Base-by-base conservation (phyloP, 2,329 filamentous ascomycete genomes). In the Dothideomycetes sp. region DNA sequence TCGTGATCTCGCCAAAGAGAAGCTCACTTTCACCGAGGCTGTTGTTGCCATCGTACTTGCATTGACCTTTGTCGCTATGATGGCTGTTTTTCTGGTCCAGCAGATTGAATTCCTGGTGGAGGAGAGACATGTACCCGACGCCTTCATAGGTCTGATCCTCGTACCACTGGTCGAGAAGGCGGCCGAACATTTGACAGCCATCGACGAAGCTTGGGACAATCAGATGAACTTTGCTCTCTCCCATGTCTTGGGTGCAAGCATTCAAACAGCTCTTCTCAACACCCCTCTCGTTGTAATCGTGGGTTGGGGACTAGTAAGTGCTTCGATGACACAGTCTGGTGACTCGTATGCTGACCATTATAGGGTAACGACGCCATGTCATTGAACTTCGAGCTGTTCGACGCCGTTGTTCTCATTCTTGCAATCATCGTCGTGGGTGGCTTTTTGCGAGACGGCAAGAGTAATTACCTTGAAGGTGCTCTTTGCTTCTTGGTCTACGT, bases 261-360 rank as follows among this genome's bases (percentile, higher is more conserved):
- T 94, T 44, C 88, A 94, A 63, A 95, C 88, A 0, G 85, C 87
- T 1, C 73, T 94, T 22, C 78, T 94, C 56, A 94, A 93, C 57
- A 85, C 80, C 0, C 87, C 88, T 0, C 71, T 94, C 4, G 79
- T 85, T 6, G 78, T 94, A 23, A 70, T 94, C 25, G 81, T 93
- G 34, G 84, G 82, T 31, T 95, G 88, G 87, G 80, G 82, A 16
- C 63, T 87, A 24, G 78, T 78, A 52, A 38, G 49, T n/a, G 55
- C 68, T 16, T 5, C n/a, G 4, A 84, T 94, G 74, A 78, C 83
- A 47, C 69, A 94, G 39, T 80, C 85, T 57, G 94, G 94, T 57
- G 82, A 91, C 51, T 70, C 87, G 11, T 94, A 94, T 67, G 85
- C 91, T 64, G 73, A 91, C 16, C 47, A 93, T 94, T 63, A 2